Percentiles rank a stretch among this genome's conserved stretches.
These are phyloP conservation scores for Ilyonectria mors-panacis DNA, from an alignment of 2,329 filamentous ascomycete species.

Conservation along the genomic window DNA sequence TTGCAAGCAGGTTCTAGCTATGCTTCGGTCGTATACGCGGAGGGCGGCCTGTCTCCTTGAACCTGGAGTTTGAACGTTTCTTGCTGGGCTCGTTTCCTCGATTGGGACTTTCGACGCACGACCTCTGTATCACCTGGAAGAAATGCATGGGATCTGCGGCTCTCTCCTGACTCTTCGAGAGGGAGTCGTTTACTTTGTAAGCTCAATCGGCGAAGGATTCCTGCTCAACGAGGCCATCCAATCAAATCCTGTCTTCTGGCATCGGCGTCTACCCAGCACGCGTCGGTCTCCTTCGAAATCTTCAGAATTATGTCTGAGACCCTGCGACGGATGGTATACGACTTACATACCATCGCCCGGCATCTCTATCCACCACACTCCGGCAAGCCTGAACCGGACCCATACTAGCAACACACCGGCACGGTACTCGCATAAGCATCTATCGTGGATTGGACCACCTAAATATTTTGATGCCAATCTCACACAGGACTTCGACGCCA, in stretches of 20 bases:
- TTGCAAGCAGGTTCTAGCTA: slow-evolving; percentile 54
- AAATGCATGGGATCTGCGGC: slow-evolving; percentile 53
- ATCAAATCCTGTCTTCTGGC: slow-evolving; percentile 51
- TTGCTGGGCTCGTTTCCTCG: slow-evolving; percentile 40
- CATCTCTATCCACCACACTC: too few relatives aligned
- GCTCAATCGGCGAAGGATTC: slow-evolving; percentile 62
- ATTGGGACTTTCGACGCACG: slow-evolving; percentile 28
- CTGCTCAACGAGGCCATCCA: slow-evolving; percentile 47
- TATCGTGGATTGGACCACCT: too few relatives aligned
- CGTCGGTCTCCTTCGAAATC: slow-evolving; percentile 52
- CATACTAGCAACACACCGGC: too few relatives aligned
- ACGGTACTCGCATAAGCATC: too few relatives aligned
- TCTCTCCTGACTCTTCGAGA: slow-evolving; percentile 57
- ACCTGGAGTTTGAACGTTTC: slow-evolving; percentile 50
- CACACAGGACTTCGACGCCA: not conserved
- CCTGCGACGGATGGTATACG: slow-evolving; percentile 41
- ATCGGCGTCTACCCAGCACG: slow-evolving; percentile 47
- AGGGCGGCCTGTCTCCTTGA: slow-evolving; percentile 55
- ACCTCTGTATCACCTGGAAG: slow-evolving; percentile 30
- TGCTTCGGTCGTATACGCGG: slow-evolving; percentile 49
- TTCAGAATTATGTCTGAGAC: slow-evolving; percentile 49
- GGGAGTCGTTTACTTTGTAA: slow-evolving; percentile 53
- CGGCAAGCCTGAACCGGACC: too few relatives aligned
- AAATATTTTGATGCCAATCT: not conserved
- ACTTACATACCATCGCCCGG: too few relatives aligned